Conservation (phyloP, 495 filamentous ascomycete genomes). For the Talaromyces liani region DNA sequence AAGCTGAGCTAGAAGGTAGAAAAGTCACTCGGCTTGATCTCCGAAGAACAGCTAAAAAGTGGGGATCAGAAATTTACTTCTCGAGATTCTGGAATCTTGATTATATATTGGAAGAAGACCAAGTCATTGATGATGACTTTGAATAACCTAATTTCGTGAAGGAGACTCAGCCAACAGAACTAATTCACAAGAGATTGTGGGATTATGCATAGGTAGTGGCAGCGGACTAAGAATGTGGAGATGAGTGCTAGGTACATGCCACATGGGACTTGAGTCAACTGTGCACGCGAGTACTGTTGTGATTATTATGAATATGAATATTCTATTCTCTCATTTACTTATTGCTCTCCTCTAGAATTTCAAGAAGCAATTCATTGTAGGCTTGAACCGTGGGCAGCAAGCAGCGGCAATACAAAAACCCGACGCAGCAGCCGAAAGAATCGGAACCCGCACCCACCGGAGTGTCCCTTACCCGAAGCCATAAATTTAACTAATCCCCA, state of each 20-base stretch:
- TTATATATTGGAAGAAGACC: background rate
- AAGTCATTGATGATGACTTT: background rate
- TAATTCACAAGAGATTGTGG: background rate
- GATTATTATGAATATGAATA: background rate
- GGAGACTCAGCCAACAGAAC: background rate
- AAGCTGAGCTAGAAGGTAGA: background rate
- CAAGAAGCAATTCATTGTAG: background rate
- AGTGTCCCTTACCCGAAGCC: background rate
- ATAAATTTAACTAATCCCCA: background rate
- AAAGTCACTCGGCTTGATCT: background rate
- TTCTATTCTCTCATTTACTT: background rate
- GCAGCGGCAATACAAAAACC: background rate
- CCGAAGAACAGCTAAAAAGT: background rate
- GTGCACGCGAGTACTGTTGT: background rate
- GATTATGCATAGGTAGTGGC: background rate
- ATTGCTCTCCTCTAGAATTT: background rate
- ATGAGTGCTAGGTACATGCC: background rate
- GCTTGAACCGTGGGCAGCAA: background rate
- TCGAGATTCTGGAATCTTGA: background rate
- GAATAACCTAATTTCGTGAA: too few species aligned
- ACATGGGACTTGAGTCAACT: background rate
- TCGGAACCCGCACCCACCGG: background rate
- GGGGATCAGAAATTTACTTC: too few species aligned
- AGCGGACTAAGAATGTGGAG: background rate
- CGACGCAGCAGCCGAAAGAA: background rate